Percentiles rank a stretch among this genome's conserved stretches.
Evolutionary conservation across 495 filamentous ascomycete genomes (phyloP).

Genomic region (Parmelia sp.): DNA sequence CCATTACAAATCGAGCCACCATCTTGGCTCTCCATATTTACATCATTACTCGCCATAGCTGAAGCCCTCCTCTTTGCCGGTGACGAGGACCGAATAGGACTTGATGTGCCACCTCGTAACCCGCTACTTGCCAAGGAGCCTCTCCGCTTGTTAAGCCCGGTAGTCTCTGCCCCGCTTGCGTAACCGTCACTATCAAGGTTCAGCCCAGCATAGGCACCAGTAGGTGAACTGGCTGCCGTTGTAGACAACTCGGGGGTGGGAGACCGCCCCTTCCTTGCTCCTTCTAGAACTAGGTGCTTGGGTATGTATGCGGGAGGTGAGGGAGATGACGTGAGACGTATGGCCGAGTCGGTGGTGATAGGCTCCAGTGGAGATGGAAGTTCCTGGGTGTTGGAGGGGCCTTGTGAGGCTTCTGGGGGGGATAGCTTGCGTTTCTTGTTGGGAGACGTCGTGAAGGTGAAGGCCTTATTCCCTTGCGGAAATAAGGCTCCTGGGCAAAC

Average conservation of each 20-base stretch:
- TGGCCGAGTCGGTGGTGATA: conserved; percentile 6
- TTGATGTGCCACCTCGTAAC: conserved; percentile 12
- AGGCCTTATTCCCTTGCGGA: conserved; percentile 28
- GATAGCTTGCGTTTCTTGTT: conserved; percentile 30
- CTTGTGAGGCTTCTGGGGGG: conserved; percentile 17
- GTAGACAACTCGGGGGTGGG: conserved; percentile 23
- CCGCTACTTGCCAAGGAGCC: conserved; percentile 17
- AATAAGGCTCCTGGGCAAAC: conserved; percentile 26
- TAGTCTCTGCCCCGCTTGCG: conserved; percentile 38
- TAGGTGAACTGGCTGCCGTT: conserved; percentile 53
- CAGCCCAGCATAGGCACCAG: conserved; percentile 65
- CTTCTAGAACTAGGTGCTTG: conserved; percentile 21
- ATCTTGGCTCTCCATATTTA: conserved; percentile 20
- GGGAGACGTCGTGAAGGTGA: conserved; percentile 29
- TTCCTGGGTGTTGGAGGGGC: conserved; percentile 8
- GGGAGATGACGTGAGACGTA: conserved; percentile 16
- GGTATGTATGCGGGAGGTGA: conserved; percentile 18
- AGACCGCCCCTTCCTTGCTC: conserved; percentile 20
- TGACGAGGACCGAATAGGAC: conserved; percentile 24
- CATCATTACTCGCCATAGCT: conserved; percentile 26
- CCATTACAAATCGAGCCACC: conserved; percentile 1
- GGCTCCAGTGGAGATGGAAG: conserved; percentile 11
- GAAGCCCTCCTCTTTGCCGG: conserved; percentile 30
- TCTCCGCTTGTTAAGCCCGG: conserved; percentile 14
- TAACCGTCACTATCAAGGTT: conserved; percentile 61